Evolutionary conservation across 257 asterid species (phyloP).

Genomic region (Coffea eugenioides): DNA sequence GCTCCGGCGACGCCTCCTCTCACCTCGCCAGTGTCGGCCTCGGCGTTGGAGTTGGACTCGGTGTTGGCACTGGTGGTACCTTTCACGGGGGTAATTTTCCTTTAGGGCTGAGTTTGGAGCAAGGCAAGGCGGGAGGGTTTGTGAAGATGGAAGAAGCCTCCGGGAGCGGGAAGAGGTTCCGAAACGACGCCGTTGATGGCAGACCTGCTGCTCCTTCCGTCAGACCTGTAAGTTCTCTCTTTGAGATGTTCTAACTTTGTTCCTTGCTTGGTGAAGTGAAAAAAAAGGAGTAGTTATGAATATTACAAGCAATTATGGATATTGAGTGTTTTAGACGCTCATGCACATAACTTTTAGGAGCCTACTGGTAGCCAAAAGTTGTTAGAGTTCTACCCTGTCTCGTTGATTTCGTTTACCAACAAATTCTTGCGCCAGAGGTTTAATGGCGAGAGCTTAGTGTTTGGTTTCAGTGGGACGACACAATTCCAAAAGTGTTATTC

Average conservation of each 20-base stretch:
- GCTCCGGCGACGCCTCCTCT: constrained; percentile 54
- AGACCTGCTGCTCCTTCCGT: constrained; percentile 56
- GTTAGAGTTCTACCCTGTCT: not conserved
- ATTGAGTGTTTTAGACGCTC: constrained; percentile 1
- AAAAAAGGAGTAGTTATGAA: not conserved
- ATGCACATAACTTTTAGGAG: constrained; percentile 8
- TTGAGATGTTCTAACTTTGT: not conserved
- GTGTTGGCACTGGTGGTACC: constrained; percentile 42
- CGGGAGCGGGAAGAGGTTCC: constrained; percentile 64
- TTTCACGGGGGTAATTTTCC: constrained; percentile 63
- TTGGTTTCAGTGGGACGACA: not conserved
- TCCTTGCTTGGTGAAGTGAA: constrained; percentile 7
- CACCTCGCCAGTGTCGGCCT: constrained; percentile 55
- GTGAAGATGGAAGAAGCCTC: constrained; percentile 58
- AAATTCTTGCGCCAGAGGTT: not conserved
- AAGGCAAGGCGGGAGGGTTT: constrained; percentile 64
- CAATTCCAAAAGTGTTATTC: not conserved
- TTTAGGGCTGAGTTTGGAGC: constrained; percentile 88
- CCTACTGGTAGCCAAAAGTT: not conserved
- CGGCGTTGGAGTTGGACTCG: constrained; percentile 53
- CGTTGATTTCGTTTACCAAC: too few relatives aligned
- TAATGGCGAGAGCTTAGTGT: not conserved
- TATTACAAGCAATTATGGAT: not conserved
- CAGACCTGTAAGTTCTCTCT: constrained; percentile 45
- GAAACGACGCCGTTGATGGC: constrained; percentile 55